These are phyloP conservation scores for Apiotrichum sp. DNA, from an alignment of 1,284 basidiomycete species.

Conservation along the genomic window DNA sequence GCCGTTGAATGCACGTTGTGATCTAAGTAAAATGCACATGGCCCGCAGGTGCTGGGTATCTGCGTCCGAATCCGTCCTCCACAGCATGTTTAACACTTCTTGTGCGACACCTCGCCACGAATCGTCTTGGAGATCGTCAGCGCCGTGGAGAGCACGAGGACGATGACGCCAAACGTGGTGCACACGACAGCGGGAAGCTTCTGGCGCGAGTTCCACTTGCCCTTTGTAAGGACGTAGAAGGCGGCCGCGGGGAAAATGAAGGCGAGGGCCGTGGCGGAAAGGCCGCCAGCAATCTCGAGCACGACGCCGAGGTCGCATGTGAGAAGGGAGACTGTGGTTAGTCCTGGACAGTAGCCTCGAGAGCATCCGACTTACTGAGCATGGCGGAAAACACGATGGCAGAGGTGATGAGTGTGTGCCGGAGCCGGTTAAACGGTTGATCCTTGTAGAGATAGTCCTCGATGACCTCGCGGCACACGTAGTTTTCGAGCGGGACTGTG, in stretches of 20 bases:
- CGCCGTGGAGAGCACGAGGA: constrained; percentile 70
- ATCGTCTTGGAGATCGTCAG: constrained; percentile 70
- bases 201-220: constrained; percentile 60
- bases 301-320: constrained; percentile 97
- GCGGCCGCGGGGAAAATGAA: constrained; percentile 90
- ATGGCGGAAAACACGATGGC: constrained; percentile 76
- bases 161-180: constrained; percentile 65
- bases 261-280: constrained; percentile 87
- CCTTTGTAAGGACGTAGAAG: constrained; percentile 64
- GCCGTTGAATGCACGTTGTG: not conserved
- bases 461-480: constrained; percentile 58
- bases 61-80: too few species aligned
- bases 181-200: constrained; percentile 72
- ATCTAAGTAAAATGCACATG: too few species aligned
- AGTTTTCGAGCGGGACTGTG: constrained; percentile 39
- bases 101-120: constrained; percentile 56
- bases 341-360: constrained; percentile 67
- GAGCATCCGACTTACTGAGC: constrained; percentile 67
- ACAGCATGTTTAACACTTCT: constrained; percentile 32
- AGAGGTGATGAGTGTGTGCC: constrained; percentile 88
- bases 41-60: too few species aligned
- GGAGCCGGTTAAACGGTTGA: constrained; percentile 67
- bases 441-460: constrained; percentile 90
- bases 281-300: constrained; percentile 92
- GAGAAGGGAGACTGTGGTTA: constrained; percentile 59